Conservation (phyloP, 2,329 filamentous ascomycete species). For the Paradendryphiella salina region DNA sequence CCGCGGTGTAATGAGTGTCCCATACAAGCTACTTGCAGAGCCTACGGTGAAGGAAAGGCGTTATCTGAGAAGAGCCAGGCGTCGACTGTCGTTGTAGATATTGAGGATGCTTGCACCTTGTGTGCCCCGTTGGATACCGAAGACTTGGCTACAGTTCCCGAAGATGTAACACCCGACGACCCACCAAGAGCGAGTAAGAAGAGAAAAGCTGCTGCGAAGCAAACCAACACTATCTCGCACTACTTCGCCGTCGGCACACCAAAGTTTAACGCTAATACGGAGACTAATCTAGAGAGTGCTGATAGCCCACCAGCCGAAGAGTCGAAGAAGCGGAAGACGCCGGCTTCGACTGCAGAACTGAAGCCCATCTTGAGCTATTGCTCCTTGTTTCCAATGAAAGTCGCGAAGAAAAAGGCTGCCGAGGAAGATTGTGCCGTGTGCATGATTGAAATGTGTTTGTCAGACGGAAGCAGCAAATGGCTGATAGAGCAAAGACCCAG, state of each 20-base stretch:
- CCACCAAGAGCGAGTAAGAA: constrained; percentile 24
- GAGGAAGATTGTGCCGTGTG: constrained; percentile 43
- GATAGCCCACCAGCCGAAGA: constrained; percentile 1
- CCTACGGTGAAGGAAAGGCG: constrained; percentile 38
- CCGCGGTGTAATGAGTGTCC: constrained; percentile 56
- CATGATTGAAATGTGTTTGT: constrained; percentile 27
- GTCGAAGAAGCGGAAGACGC: constrained; percentile 33
- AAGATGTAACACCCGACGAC: constrained; percentile 22
- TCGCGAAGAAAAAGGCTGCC: constrained; percentile 40
- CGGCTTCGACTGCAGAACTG: constrained; percentile 5
- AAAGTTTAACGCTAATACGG: constrained; percentile 15
- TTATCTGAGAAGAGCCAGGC: constrained; percentile 23
- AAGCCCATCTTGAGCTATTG: constrained; percentile 34
- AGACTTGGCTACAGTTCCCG: constrained; percentile 29
- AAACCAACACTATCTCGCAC: constrained; percentile 34
- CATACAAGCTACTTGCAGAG: constrained; percentile 38
- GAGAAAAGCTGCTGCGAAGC: constrained; percentile 26
- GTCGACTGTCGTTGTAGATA: constrained; percentile 22
- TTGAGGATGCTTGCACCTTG: constrained; percentile 38
- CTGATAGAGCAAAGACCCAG: constrained; percentile 44
- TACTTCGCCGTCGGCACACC: constrained; percentile 35
- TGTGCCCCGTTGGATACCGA: constrained; percentile 39
- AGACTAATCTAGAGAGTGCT: constrained; percentile 8
- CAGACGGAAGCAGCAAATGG: constrained; percentile 30
- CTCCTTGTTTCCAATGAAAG: constrained; percentile 43